These are phyloP conservation scores for Xylaria digitata DNA, from an alignment of 2,329 filamentous ascomycete species.

Conservation along the genomic window DNA sequence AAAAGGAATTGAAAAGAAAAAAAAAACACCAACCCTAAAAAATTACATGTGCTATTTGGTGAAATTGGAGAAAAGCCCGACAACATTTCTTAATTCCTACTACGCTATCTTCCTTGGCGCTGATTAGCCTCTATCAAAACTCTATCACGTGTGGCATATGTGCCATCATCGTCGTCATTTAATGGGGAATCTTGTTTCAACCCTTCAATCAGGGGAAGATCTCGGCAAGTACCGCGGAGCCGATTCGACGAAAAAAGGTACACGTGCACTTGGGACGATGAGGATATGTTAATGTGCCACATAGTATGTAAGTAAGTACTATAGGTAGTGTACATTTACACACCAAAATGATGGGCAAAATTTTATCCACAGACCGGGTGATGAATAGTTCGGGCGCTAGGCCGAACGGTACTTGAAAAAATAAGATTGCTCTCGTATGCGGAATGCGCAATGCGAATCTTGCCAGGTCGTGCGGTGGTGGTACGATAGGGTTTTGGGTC, in stretches of 20 bases:
- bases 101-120: slow-evolving; percentile 15
- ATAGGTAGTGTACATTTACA: too few species aligned
- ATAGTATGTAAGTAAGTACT: too few species aligned
- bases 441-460: slow-evolving; percentile 15
- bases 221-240: slow-evolving; percentile 22
- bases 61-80: slow-evolving; percentile 12
- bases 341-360: slow-evolving; percentile 14
- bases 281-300: too few species aligned
- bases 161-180: slow-evolving; percentile 24
- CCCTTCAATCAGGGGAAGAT: slow-evolving; percentile 11
- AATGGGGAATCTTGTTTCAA: slow-evolving; percentile 27
- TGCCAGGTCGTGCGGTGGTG: slow-evolving; percentile 29
- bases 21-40: not conserved
- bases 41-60: slow-evolving; percentile 4
- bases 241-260: not conserved
- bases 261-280: too few species aligned
- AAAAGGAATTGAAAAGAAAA: not conserved
- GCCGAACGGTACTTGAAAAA: not conserved
- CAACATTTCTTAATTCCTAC: not conserved
- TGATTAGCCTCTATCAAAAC: not conserved
- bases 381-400: slow-evolving; percentile 2
- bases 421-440: slow-evolving; percentile 20
- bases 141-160: slow-evolving; percentile 29
- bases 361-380: not conserved
- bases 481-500: slow-evolving; percentile 26